Conservation (phyloP, 2,329 filamentous ascomycete genomes). For the Monilinia fructigena region DNA sequence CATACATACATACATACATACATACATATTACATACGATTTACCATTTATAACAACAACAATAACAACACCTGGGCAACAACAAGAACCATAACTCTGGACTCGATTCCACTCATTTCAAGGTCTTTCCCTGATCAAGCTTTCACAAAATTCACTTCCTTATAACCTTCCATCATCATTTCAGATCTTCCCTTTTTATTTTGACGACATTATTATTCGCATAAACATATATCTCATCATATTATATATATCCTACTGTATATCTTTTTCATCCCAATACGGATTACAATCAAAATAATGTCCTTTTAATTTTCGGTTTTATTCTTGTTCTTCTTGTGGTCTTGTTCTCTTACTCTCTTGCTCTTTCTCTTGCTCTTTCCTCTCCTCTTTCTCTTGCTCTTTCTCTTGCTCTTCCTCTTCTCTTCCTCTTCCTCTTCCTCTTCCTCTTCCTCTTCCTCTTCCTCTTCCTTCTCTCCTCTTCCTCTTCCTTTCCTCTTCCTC, state of each 20-base stretch:
- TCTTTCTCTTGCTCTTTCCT: no score
- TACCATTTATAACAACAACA: no score
- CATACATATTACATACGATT: no score
- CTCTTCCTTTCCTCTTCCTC: no score
- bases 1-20: no score
- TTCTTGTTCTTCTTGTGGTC: no score
- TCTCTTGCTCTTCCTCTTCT: no score
- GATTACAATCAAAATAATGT: neutral
- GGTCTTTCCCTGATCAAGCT: neutral
- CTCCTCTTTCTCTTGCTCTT: neutral
- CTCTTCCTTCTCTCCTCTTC: no score
- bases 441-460: no score
- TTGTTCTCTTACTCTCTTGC: neutral
- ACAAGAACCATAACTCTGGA: neutral
- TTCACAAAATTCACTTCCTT: neutral
- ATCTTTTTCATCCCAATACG: neutral
- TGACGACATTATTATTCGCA: neutral
- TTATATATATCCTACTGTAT: neutral
- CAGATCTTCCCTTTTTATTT: neutral
- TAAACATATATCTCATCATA: conserved; percentile 8
- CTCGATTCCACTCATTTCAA: neutral
- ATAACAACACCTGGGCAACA: no score
- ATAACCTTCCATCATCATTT: neutral
- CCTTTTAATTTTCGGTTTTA: conserved; percentile 8
- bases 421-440: no score